Evolutionary conservation across 108 stramenopile genomes (phyloP), one percentile per base, ranked within the genome.

Genomic region (Nitzschia sp.): DNA sequence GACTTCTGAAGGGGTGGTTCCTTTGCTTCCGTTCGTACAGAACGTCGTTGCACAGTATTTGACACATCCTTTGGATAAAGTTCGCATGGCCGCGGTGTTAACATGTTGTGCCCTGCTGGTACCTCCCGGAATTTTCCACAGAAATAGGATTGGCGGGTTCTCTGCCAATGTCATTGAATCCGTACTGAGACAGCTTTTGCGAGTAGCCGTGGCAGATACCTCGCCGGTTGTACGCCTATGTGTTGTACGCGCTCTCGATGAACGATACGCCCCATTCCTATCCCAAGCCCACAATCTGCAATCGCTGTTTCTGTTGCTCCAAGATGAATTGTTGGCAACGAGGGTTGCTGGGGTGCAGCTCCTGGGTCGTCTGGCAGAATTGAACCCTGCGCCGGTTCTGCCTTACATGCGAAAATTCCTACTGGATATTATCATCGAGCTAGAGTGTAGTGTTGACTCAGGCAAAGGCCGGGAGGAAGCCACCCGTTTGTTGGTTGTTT

Each of bases 311-410:
- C 67, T 97, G 41, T 56, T 97, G 22, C 67, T 97, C 0, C 86
- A 94, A 73, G 98, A 99, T 70, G 96, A 96, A 68, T 64, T 75
- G 17, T 72, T 96, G 37, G 83, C 76, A 8, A 82, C 96, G 15
- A 80, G 92, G 51, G 80, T 93, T 15, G 85, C 86, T 26, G 91
- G 90, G 26, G 78, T 98, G 48, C 73, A 75, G 29, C 63, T 97
- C 26, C 74, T 97, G 25, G 96, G 97, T 1, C 75, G 96, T 12
- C 70, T 98, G 17, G 86, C 97, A 41, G 59, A 71, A 9, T 43
- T 84, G 42, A 97, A 97, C 74, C 94, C 96, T 40, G 92, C 94
- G 8, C 79, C 72, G 44, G 88, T 96, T 42, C 82, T 91, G 6
- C 92, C 95, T 5, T 75, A 72, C 12, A 78, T 96, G 73, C 69